Base-by-base conservation (phyloP, 352 stramenopile genomes). In the Globisporangium alternatum region DNA sequence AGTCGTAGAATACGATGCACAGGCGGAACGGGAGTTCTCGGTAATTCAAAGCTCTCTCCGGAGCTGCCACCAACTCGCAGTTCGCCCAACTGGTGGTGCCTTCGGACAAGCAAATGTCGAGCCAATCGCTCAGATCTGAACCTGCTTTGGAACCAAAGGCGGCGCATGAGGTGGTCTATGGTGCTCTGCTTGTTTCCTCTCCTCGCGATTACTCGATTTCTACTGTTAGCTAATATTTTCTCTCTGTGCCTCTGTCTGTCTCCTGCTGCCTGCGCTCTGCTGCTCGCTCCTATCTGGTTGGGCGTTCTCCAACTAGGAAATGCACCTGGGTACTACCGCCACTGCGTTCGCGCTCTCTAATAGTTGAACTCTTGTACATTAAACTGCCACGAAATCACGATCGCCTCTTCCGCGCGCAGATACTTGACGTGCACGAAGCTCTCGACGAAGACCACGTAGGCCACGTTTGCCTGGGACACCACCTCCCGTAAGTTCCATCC, bases 401-500 rank as follows among this genome's bases (percentile, higher is more conserved):
- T 62, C 45, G 68, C 66, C 64, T 85, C 78, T 43, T 88, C 76
- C 5, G 65, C 41, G 66, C 69, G 76, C 68, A 77, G 59, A 66
- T 82, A 86, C 65, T 79, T 81, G 25, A 81, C 56, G 56, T 75
- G 76, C 64, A 88, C 68, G 37, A 60, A 60, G 51, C 71, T 75
- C 44, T 71, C 68, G 33, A 86, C 75, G 48, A 65, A 77, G 51
- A 88, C 78, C 43, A 70, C 72, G 66, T 81, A 86, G 56, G 68
- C 76, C 60, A 51, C 70, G 43, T 67, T 76, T 44, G 64, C 75
- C 64, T 83, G 78, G 45, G 74, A 70, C 44, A 88, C 78, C 9
- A 80, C 57, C 61, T 87, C 78, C 45, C 72, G 74, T 33, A 87
- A 56, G 70, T 87, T 85, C 78, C 78, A 87, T 7, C 76, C 76